Evolutionary conservation across 2,329 filamentous ascomycete species (phyloP), one percentile per base, ranked within the genome.

Genomic region (Cordyceps tenuipes): DNA sequence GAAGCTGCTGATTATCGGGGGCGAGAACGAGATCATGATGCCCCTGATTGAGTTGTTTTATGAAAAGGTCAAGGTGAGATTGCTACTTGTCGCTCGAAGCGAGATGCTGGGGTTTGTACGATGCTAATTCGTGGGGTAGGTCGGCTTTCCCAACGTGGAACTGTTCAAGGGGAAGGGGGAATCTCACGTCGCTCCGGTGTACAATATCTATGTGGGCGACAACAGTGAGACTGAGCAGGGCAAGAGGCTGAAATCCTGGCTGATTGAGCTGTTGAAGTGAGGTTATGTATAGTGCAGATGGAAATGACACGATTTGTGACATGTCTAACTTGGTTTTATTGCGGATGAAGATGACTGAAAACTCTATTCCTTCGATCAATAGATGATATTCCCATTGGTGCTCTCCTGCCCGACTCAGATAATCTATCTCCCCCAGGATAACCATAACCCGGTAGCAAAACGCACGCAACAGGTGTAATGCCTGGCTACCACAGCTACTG

Each of bases 171-270:
- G 63, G 2, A 58, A 49, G 15, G 29, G 64, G 2, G 65, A 67
- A 34, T 63, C 63, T 13, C 65, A 67, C 29, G 65, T 67, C 10
- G 65, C 65, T 36, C 64, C 64, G 1, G 60, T 67, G 2, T 66
- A 63, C 34, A 67, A 67, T 43, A 41, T 66, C 6, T 63, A 62
- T n/a, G 63, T 63, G 3, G 62, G 62, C 10, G 62, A 64, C 39
- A 62, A 56, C 2, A 63, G 58, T 4, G 65, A 67, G 58, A 67
- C 64, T 5, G 53, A 61, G 23, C 65, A 67, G 47, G 65, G 64
- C 8, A 64, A 59, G 51, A 66, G 62, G 57, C 34, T 67, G 21
- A 67, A 67, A 54, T 34, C 56, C 9, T 67, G 65, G 65, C 50
- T 66, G 53, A 51, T 39, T 29, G 62, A 65, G 10, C 19, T 63